Evolutionary conservation across 345 rosid genomes (phyloP), one percentile per base, ranked within the genome.

Genomic region (Boechera retrofracta): DNA sequence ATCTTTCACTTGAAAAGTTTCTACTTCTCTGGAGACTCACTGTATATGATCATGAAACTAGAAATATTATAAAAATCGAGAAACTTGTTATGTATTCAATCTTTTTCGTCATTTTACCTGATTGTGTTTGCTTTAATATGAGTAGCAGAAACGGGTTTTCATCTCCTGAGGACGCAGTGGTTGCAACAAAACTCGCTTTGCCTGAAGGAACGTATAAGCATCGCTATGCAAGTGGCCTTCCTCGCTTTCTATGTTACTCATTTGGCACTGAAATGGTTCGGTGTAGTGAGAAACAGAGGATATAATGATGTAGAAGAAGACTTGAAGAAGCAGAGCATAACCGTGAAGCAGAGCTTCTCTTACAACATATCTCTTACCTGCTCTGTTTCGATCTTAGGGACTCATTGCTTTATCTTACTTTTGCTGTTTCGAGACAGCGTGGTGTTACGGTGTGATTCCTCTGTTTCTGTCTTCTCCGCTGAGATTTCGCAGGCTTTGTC

Each of bases 141-240:
- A 56, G 38, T 26, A 55, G 60, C 32, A 49, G 74, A 66, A 31
- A 74, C 74, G 75, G 45, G 31, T 10, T 28, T 58, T n/a, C 26
- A 12, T 32, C 38, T 69, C 52, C 3, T 32, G 70, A 69, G 41
- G 35, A 79, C 52, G 67, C 72, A 74, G 47, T 83, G 90, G 92
- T 80, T 51, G 28, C 80, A 79, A 57, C 76, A 55, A 44, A 55
- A 80, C 42, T 86, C 85, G 2, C 80, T 75, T 13, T 90, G 96
- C 72, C 69, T 87, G 76, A 70, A 83, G 83, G 96, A 89, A 88
- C 78, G 85, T 26, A 63, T 85, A 72, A 85, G 74, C 88, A 64
- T 87, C 51, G 60, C 44, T 49, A 11, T 88, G 44, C 91, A 81
- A 67, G 80, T 86, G 53, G 81, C 80, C 15, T 90, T 89, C 79